Evolutionary conservation across 257 asterid species (phyloP).

Genomic region (Coffea canephora): DNA sequence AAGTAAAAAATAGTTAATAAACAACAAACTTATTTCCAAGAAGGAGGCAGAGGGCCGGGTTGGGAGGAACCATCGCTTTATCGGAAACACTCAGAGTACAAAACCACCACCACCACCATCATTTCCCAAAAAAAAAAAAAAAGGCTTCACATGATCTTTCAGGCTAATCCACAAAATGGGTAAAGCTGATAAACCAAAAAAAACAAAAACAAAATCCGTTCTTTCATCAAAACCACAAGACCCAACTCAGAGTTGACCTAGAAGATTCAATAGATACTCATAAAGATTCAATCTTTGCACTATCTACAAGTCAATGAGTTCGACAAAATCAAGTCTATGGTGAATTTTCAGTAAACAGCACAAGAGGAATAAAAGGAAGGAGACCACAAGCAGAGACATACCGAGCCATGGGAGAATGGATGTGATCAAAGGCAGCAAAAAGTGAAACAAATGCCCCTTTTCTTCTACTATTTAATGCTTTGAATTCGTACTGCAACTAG

Average conservation of each 20-base stretch:
- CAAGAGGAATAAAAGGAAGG: background rate
- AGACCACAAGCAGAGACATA: conserved; percentile 17
- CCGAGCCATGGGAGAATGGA: conserved; percentile 56
- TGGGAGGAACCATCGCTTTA: background rate
- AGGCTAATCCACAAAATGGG: background rate
- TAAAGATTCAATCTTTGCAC: conserved; percentile 23
- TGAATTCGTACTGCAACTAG: background rate
- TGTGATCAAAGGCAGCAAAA: conserved; percentile 17
- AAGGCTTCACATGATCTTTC: background rate
- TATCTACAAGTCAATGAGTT: background rate
- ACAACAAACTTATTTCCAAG: no score
- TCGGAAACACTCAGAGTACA: background rate
- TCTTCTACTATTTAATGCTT: background rate
- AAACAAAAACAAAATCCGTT: background rate
- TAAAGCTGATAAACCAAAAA: background rate
- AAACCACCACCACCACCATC: background rate
- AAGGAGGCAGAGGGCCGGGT: no score
- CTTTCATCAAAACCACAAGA: conserved; percentile 20
- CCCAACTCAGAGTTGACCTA: conserved; percentile 24
- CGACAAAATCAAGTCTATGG: conserved; percentile 21
- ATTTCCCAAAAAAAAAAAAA: no score
- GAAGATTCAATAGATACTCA: conserved; percentile 18
- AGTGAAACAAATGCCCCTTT: conserved; percentile 5
- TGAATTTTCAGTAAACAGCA: conserved; percentile 2
- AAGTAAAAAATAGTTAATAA: no score